A percentile compares a stretch with the other conserved stretches of the same genome.
These are phyloP conservation scores for Ilyonectria robusta DNA, from an alignment of 2,329 filamentous ascomycete species.

Conservation along the genomic window DNA sequence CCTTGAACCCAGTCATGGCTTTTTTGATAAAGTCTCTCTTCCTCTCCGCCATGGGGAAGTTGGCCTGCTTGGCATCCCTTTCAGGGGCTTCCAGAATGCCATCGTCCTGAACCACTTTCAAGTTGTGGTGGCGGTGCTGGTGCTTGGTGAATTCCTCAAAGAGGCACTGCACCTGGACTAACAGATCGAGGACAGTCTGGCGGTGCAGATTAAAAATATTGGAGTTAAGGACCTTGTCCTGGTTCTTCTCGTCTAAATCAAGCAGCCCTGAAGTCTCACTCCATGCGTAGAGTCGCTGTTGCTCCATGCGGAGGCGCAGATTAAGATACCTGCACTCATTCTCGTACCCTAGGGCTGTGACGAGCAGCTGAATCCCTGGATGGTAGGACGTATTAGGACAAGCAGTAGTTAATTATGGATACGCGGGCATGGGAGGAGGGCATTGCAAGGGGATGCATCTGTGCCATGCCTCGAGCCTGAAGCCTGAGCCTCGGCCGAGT, in stretches of 20 bases:
- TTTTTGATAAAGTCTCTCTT: conserved; percentile 61
- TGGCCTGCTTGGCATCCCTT: conserved; percentile 60
- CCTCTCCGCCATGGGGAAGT: conserved; percentile 59
- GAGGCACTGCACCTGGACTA: conserved; percentile 62
- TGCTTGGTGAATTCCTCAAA: conserved; percentile 62
- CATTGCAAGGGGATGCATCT: not conserved
- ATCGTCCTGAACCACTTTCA: conserved; percentile 53
- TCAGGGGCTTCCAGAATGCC: conserved; percentile 55
- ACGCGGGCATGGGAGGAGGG: conserved; percentile 2
- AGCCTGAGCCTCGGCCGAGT: not conserved
- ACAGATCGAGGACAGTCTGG: conserved; percentile 63
- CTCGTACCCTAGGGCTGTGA: conserved; percentile 63
- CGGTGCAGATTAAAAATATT: conserved; percentile 65
- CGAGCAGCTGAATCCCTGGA: conserved; percentile 61
- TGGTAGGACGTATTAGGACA: conserved; percentile 22
- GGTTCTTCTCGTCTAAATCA: conserved; percentile 58
- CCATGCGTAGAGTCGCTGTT: conserved; percentile 65
- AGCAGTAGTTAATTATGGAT: not conserved
- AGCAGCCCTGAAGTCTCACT: conserved; percentile 64
- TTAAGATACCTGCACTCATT: conserved; percentile 65
- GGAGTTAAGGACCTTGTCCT: conserved; percentile 59
- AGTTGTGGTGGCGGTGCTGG: conserved; percentile 56
- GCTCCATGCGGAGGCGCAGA: conserved; percentile 64
- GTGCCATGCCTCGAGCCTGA: conserved; percentile 1
- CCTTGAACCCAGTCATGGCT: conserved; percentile 57